These are phyloP conservation scores for Waltergamsia citrina DNA, from an alignment of 2,329 filamentous ascomycete genomes.

Conservation along the genomic window DNA sequence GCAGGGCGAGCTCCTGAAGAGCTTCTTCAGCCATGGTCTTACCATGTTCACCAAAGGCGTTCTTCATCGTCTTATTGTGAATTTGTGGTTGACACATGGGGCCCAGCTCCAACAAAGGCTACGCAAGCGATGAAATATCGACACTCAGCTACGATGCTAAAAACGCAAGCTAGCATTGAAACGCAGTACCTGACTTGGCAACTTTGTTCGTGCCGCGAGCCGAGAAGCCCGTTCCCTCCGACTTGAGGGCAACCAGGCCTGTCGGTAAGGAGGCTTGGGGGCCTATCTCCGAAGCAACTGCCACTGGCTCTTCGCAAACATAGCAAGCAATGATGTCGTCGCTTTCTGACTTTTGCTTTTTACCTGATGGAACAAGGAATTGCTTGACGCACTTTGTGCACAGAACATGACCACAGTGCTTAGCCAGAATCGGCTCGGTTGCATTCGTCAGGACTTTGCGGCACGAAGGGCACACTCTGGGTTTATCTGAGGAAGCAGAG, in stretches of 20 bases:
- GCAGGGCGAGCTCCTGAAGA: slow-evolving; percentile 66
- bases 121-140: slow-evolving; percentile 1
- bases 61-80: slow-evolving; percentile 63
- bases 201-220: slow-evolving; percentile 78
- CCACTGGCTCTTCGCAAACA: slow-evolving; percentile 77
- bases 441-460: slow-evolving; percentile 75
- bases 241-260: slow-evolving; percentile 70
- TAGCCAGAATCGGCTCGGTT: slow-evolving; percentile 71
- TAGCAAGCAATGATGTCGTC: slow-evolving; percentile 48
- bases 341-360: slow-evolving; percentile 18
- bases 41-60: slow-evolving; percentile 82
- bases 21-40: slow-evolving; percentile 77
- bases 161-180: slow-evolving; percentile 56
- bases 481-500: slow-evolving; percentile 31
- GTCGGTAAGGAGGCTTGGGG: slow-evolving; percentile 50
- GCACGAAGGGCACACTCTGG: slow-evolving; percentile 69
- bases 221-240: slow-evolving; percentile 88
- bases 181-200: slow-evolving; percentile 68
- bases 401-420: slow-evolving; percentile 85
- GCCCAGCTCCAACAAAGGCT: slow-evolving; percentile 13
- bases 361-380: slow-evolving; percentile 59
- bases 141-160: background rate
- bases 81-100: slow-evolving; percentile 52
- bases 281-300: slow-evolving; percentile 30
- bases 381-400: slow-evolving; percentile 78